phyloP scores from a whole-genome alignment of 129 eudicot species.

The Escallonia herrerae region DNA sequence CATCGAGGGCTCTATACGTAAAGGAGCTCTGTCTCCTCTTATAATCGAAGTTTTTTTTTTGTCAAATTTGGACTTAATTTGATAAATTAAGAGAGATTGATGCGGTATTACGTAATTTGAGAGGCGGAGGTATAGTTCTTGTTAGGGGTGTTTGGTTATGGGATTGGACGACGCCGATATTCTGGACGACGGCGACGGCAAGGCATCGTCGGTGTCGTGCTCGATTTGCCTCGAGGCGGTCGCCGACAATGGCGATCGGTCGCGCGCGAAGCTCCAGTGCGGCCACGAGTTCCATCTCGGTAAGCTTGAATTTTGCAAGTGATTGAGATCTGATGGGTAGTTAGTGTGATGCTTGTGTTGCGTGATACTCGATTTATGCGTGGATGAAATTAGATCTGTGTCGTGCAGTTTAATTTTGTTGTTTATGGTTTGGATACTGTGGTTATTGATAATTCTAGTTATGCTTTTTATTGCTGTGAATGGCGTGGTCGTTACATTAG shows the following conservation, averaged over 20 bases:
- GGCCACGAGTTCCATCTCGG: conserved; percentile 87
- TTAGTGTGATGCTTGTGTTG: neutral
- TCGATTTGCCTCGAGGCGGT: conserved; percentile 86
- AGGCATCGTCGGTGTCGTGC: conserved; percentile 49
- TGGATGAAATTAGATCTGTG: neutral
- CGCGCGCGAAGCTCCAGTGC: conserved; percentile 92
- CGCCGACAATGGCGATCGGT: conserved; percentile 61
- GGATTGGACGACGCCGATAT: conserved; percentile 67
- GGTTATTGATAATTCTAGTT: neutral
- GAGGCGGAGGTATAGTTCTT: too few species aligned
- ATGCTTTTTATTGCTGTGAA: neutral
- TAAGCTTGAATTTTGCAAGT: conserved; percentile 19
- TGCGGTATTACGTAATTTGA: neutral
- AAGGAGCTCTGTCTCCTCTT: neutral
- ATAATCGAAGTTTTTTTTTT: conserved; percentile 1
- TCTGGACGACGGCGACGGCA: conserved; percentile 51
- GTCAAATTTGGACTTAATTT: neutral
- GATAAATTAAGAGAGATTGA: conserved; percentile 10
- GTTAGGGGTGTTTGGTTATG: conserved; percentile 28
- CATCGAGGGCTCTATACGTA: too few species aligned
- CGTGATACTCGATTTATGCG: neutral
- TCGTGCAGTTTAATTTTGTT: conserved; percentile 1
- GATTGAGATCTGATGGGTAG: neutral
- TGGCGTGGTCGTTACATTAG: too few species aligned
- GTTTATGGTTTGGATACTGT: neutral